These are phyloP conservation scores for Coffea eugenioides DNA, from an alignment of 257 asterid species.

Conservation along the genomic window DNA sequence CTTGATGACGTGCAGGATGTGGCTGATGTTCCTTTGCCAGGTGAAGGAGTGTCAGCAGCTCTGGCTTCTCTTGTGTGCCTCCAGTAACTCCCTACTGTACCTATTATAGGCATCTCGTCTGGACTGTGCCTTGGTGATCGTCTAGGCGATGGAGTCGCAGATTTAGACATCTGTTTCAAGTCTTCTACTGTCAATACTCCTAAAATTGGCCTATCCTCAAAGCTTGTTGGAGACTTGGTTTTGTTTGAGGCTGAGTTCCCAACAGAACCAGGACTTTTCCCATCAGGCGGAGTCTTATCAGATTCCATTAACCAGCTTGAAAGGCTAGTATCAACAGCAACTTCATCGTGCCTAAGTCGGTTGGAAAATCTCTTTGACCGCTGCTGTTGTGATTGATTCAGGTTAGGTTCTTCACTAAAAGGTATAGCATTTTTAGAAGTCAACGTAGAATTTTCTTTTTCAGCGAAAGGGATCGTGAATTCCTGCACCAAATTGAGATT, in stretches of 20 bases:
- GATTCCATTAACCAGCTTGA: conserved; percentile 65
- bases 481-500: conserved; percentile 25
- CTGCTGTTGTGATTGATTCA: conserved; percentile 12
- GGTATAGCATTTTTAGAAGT: conserved; percentile 3
- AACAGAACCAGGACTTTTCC: conserved; percentile 23
- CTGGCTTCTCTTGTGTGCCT: conserved; percentile 27
- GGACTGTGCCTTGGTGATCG: conserved; percentile 22
- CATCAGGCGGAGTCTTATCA: conserved; percentile 25
- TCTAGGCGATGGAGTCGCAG: conserved; percentile 24
- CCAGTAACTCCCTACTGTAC: conserved; percentile 57
- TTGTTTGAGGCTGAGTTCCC: conserved; percentile 42
- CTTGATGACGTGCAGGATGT: background rate
- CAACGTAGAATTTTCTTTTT: conserved; percentile 37
- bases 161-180: conserved; percentile 25
- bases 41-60: conserved; percentile 3
- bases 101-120: conserved; percentile 32
- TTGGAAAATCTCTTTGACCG: background rate
- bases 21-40: conserved; percentile 10
- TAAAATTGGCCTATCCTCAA: conserved; percentile 33
- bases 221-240: conserved; percentile 26
- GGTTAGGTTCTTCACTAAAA: conserved; percentile 16
- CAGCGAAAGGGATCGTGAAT: background rate
- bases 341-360: conserved; percentile 10
- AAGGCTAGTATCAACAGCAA: conserved; percentile 57
- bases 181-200: conserved; percentile 29